phyloP scores from a whole-genome alignment of 2,329 filamentous ascomycete species.

The Phialophora macrospora region DNA sequence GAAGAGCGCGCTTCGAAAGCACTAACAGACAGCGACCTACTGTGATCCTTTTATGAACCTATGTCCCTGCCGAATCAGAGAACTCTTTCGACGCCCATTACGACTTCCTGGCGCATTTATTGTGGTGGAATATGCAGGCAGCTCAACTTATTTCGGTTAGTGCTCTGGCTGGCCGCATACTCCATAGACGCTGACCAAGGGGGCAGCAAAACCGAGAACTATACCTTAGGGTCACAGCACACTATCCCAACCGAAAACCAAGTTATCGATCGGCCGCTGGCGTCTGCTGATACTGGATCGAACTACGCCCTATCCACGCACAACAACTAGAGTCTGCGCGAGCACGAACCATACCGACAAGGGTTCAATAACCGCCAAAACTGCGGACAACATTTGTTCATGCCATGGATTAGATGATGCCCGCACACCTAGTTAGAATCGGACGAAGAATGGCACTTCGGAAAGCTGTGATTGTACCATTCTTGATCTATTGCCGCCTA shows the following conservation, averaged over 20 bases:
- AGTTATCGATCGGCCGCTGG: background rate
- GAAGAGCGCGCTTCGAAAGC: background rate
- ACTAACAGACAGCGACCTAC: background rate
- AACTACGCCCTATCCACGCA: background rate
- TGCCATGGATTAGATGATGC: background rate
- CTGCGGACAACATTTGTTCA: background rate
- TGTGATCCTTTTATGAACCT: background rate
- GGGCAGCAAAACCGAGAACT: constrained; percentile 19
- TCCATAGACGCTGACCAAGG: constrained; percentile 10
- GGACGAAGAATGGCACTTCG: background rate
- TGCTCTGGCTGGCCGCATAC: background rate
- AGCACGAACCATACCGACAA: background rate
- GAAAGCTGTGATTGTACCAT: background rate
- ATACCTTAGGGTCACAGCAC: constrained; percentile 10
- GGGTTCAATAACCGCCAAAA: background rate
- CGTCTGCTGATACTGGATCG: constrained; percentile 7
- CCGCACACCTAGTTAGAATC: background rate
- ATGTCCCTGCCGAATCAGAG: background rate
- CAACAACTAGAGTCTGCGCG: background rate
- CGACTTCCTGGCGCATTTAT: background rate
- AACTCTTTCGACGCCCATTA: background rate
- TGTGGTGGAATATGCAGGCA: background rate
- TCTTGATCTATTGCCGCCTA: background rate
- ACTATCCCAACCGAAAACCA: background rate
- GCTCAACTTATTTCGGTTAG: constrained; percentile 12